These are phyloP conservation scores for Corylus americana DNA, from an alignment of 306 rosid species.

Conservation along the genomic window DNA sequence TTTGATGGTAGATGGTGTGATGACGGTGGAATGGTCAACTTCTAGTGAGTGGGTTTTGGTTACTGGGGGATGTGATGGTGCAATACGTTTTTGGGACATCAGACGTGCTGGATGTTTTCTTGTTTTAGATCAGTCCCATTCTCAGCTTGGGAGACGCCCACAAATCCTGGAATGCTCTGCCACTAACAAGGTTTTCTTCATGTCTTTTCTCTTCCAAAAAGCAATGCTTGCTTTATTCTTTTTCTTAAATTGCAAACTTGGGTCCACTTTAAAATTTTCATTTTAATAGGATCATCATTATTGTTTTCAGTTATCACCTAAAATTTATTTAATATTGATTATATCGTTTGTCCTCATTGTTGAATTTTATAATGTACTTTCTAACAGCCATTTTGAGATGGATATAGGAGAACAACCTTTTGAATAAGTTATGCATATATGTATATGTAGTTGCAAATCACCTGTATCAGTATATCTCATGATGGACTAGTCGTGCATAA, in stretches of 20 bases:
- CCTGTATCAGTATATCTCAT: not conserved
- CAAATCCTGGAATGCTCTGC: conserved; percentile 54
- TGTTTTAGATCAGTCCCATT: conserved; percentile 80
- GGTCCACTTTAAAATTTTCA: not conserved
- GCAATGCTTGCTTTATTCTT: not conserved
- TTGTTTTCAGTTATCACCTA: not conserved
- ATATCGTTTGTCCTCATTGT: not conserved
- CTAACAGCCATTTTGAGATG: not conserved
- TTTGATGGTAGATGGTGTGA: conserved; percentile 79
- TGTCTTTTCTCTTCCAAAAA: conserved; percentile 17
- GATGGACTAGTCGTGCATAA: not conserved
- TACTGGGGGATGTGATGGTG: conserved; percentile 98
- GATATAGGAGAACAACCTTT: not conserved
- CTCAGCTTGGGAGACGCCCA: conserved; percentile 92
- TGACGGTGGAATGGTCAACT: conserved; percentile 88
- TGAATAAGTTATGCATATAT: not conserved
- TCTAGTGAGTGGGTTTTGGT: conserved; percentile 89
- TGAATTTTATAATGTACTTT: not conserved
- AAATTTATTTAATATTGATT: not conserved
- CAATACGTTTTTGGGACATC: conserved; percentile 95
- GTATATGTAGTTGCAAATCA: not conserved
- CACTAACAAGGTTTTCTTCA: conserved; percentile 54
- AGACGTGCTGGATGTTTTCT: conserved; percentile 88
- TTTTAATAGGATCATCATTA: not conserved
- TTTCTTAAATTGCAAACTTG: conserved; percentile 1